Evolutionary conservation across 2,329 filamentous ascomycete genomes (phyloP).

Genomic region (Albophoma yamanashiensis): DNA sequence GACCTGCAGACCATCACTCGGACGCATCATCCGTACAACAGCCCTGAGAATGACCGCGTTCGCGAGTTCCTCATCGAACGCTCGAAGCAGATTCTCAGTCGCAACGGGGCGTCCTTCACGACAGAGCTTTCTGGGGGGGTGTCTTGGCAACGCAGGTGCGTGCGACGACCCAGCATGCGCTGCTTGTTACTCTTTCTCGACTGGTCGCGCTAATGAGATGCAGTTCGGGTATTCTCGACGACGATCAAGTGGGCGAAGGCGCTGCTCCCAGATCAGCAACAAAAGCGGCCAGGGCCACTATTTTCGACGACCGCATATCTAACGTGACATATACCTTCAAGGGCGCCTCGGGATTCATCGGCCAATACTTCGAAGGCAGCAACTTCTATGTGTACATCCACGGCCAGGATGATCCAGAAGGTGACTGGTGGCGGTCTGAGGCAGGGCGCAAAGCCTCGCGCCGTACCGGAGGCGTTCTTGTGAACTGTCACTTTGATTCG

Average conservation of each 20-base stretch:
- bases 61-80: constrained; percentile 64
- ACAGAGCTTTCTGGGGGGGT: constrained; percentile 25
- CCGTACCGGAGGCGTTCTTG: constrained; percentile 67
- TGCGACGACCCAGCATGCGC: neutral
- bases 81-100: constrained; percentile 57
- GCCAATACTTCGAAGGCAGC: constrained; percentile 80
- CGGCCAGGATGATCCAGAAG: constrained; percentile 62
- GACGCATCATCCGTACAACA: constrained; percentile 82
- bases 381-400: constrained; percentile 90
- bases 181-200: neutral
- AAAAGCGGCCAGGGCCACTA: constrained; percentile 33
- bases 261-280: neutral
- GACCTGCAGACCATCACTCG: constrained; percentile 69
- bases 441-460: constrained; percentile 32
- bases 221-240: neutral
- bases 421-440: constrained; percentile 58
- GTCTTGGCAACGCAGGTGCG: constrained; percentile 15
- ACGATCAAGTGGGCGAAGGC: neutral
- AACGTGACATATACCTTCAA: constrained; percentile 56
- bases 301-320: constrained; percentile 70
- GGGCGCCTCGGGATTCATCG: constrained; percentile 20
- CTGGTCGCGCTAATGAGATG: neutral
- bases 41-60: constrained; percentile 69
- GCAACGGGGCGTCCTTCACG: constrained; percentile 42
- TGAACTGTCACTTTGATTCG: constrained; percentile 90